Percentiles rank a stretch among this genome's conserved stretches.
Conservation (phyloP, 225 moss, liverwort and hornwort species). For the Bryoerythrophyllum caledonicum region DNA sequence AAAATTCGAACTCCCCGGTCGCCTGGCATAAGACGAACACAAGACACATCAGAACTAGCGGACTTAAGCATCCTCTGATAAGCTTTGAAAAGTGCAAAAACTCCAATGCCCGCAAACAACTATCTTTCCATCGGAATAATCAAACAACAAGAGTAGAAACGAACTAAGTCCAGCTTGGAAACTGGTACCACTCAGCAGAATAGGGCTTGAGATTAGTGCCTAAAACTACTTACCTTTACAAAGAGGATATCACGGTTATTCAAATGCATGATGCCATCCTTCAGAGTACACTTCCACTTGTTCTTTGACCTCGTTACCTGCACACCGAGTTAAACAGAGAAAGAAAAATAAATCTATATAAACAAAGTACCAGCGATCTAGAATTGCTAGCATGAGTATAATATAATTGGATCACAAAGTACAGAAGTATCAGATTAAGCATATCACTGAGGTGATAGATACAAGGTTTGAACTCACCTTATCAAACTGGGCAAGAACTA, state of each 20-base stretch:
- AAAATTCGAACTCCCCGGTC: conserved; percentile 92
- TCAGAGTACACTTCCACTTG: conserved; percentile 97
- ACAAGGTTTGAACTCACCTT: conserved; percentile 53
- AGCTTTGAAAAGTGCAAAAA: not conserved
- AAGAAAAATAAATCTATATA: not conserved
- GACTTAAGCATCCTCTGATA: not conserved
- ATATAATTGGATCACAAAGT: not conserved
- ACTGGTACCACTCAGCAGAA: conserved; percentile 4
- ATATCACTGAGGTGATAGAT: not conserved
- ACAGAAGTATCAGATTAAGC: not conserved
- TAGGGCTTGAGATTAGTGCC: not conserved
- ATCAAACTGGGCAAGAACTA: conserved; percentile 98
- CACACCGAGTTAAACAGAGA: conserved; percentile 1
- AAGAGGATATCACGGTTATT: conserved; percentile 90
- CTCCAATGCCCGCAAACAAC: not conserved
- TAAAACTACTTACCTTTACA: conserved; percentile 63
- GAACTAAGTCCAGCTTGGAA: not conserved
- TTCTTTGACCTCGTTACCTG: conserved; percentile 98
- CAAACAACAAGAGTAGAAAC: not conserved
- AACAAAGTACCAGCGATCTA: not conserved
- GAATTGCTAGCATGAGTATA: not conserved
- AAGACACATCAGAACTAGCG: conserved; percentile 1
- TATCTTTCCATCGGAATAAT: not conserved
- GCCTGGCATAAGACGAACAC: conserved; percentile 51
- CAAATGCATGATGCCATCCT: conserved; percentile 98